Conservation (phyloP, 495 filamentous ascomycete species). For the Penicillium bovifimosum region DNA sequence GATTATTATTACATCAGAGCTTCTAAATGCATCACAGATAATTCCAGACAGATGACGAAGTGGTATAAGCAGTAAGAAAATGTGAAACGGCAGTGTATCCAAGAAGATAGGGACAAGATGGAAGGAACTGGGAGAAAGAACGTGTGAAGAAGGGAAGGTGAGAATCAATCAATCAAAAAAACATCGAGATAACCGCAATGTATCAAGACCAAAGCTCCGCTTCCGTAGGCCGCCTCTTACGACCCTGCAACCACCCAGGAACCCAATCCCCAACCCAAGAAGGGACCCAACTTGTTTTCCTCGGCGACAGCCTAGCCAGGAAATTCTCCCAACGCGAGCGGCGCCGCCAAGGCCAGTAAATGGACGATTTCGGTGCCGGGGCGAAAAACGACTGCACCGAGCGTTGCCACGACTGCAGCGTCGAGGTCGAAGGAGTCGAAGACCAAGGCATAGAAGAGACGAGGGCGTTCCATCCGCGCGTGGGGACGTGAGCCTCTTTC, state of each 20-base stretch:
- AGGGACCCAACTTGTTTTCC: slow-evolving; percentile 5
- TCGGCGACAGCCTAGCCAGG: slow-evolving; percentile 4
- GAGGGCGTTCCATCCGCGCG: slow-evolving; percentile 18
- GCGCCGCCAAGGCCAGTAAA: slow-evolving; percentile 25
- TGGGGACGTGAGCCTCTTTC: slow-evolving; percentile 16
- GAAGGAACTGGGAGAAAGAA: too few relatives aligned
- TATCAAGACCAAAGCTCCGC: slow-evolving; percentile 24
- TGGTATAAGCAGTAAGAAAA: not conserved
- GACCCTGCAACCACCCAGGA: slow-evolving; percentile 7
- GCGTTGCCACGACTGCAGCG: slow-evolving; percentile 8
- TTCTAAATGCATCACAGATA: not conserved
- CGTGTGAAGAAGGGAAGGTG: not conserved
- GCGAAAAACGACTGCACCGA: slow-evolving; percentile 10
- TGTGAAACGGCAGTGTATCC: not conserved
- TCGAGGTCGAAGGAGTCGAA: not conserved
- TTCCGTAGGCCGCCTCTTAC: slow-evolving; percentile 4
- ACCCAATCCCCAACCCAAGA: slow-evolving; percentile 8
- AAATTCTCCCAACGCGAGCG: slow-evolving; percentile 8
- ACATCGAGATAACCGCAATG: too few relatives aligned
- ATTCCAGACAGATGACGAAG: not conserved
- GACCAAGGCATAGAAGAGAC: slow-evolving; percentile 2
- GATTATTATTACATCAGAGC: not conserved
- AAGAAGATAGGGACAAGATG: not conserved
- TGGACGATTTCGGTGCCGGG: not conserved
- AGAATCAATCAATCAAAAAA: too few relatives aligned